Base-by-base conservation (phyloP, 306 rosid genomes). In the cucumber (Cucumis sativus) region DNA sequence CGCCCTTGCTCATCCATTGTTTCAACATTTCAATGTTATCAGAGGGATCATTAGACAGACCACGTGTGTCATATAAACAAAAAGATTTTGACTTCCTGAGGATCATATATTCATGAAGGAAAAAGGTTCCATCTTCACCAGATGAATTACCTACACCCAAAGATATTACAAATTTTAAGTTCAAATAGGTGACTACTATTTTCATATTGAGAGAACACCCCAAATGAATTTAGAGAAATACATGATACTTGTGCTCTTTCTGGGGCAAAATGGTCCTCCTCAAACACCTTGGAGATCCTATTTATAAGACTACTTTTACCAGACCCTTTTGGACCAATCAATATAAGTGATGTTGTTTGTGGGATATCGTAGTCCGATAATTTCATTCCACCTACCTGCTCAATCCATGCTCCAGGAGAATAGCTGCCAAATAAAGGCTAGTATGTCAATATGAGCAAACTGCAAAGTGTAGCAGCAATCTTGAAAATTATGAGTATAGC, bases 221-320 rank as follows among this genome's bases (percentile, higher is more conserved):
- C 25, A 47, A 76, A 21, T 45, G 45, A 60, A 23, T 57, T 43
- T 56, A 67, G 25, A 20, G 41, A 7, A 52, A 75, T 91, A 94
- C 96, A 91, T 86, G 98, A 87, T 41, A 90, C 91, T 89, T 94
- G 98, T 76, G 97, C 96, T 85, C 98, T 90, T 20, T 78, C 89
- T 2, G 93, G 81, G 40, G 83, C 83, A 59, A 82, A 90, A 82
- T 83, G 82, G 83, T 87, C 97, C 74, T 83, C 83, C 54, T 91
- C 97, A 69, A 94, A 76, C 81, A 86, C 87, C 85, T 72, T 84
- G 52, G 95, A 89, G 68, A 94, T 94, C 85, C 87, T 87, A 76
- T 94, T 94, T 69, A 94, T 77, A 81, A 94, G 95, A 81, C 97
- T 85, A 88, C 96, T 91, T 83, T 91, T 94, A 71, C 97, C 98